A percentile compares a stretch with the other conserved stretches of the same genome.
phyloP scores from a whole-genome alignment of 371 early-diverging fungal genomes.

The Rhizomucor pusillus region DNA sequence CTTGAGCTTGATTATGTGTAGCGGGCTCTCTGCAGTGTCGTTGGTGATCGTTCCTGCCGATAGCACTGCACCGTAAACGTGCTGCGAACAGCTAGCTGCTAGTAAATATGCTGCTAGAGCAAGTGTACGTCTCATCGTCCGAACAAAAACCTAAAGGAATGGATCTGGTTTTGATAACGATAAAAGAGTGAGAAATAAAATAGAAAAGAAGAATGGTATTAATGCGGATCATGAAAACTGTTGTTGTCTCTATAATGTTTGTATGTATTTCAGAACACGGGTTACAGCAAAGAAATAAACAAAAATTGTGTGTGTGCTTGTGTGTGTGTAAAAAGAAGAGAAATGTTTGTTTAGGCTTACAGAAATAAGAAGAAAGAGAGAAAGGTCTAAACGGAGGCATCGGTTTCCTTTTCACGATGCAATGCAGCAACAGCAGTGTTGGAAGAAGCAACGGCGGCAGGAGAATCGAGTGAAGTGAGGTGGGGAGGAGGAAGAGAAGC shows the following conservation, averaged over 20 bases:
- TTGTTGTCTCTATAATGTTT: too few species aligned
- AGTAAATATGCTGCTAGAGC: conserved; percentile 2
- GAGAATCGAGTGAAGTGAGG: not conserved
- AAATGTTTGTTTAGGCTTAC: not conserved
- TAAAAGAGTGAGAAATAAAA: too few species aligned
- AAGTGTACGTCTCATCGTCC: too few species aligned
- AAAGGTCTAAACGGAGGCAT: too few species aligned
- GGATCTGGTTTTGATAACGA: not conserved
- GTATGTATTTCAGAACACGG: too few species aligned
- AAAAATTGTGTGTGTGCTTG: too few species aligned
- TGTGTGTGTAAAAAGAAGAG: not conserved
- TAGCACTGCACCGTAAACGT: not conserved
- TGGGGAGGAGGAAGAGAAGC: not conserved
- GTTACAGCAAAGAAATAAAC: too few species aligned
- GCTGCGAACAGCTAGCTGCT: not conserved
- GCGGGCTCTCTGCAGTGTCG: not conserved
- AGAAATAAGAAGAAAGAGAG: too few species aligned
- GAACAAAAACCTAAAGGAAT: not conserved
- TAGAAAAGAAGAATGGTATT: not conserved
- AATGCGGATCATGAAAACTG: too few species aligned
- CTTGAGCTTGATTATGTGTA: conserved; percentile 17
- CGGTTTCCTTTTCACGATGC: too few species aligned
- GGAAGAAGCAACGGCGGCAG: too few species aligned
- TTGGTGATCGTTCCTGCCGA: not conserved
- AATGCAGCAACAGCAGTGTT: too few species aligned